A percentile compares a stretch with the other conserved stretches of the same genome.
Conservation (phyloP, 176 grass and related monocot genomes). For the Triticum urartu region DNA sequence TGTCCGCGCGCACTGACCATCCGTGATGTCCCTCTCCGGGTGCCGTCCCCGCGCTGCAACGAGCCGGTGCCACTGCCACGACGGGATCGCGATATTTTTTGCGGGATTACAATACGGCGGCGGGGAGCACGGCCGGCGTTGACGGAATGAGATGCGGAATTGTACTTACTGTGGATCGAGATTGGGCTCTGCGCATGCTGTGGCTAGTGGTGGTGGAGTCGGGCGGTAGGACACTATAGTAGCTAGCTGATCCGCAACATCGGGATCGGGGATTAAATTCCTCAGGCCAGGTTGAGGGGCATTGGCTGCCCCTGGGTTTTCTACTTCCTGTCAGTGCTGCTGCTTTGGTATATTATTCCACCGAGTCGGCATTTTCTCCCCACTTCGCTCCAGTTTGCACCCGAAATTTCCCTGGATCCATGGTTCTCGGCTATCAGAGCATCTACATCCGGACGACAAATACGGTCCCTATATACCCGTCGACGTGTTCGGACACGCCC, state of each 20-base stretch:
- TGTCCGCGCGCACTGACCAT: background rate
- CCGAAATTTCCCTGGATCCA: no score
- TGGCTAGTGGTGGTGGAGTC: background rate
- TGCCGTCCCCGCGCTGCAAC: background rate
- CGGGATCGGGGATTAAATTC: constrained; percentile 24
- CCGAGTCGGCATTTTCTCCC: no score
- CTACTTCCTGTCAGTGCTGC: background rate
- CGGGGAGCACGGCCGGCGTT: background rate
- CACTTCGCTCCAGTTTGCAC: no score
- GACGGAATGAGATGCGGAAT: background rate
- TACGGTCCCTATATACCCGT: no score
- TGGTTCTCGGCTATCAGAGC: no score
- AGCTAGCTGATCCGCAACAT: constrained; percentile 3
- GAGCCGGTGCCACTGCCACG: no score
- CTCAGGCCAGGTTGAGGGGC: no score
- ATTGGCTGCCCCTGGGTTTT: background rate
- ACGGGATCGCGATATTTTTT: no score
- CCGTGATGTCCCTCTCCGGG: background rate
- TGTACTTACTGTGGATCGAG: background rate
- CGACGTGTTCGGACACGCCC: no score
- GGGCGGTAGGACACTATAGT: background rate
- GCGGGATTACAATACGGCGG: no score
- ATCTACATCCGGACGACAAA: no score
- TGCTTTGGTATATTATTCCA: background rate
- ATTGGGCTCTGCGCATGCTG: no score